Conservation (phyloP, 1,284 basidiomycete species). For the Austropuccinia psidii region DNA sequence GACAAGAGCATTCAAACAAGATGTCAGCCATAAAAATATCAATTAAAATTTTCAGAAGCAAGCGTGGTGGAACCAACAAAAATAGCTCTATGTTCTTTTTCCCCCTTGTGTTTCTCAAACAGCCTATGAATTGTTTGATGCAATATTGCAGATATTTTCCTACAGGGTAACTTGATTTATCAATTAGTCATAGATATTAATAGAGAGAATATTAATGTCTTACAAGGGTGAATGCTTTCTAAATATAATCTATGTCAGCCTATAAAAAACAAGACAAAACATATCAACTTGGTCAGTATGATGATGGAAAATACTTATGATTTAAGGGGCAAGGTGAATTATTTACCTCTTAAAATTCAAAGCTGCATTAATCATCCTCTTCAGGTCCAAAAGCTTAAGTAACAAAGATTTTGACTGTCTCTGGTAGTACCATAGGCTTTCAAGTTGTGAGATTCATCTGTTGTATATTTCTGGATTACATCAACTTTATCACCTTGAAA, state of each 20-base stretch:
- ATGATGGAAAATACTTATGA: neutral
- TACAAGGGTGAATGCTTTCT: no score
- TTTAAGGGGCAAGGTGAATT: slow-evolving; percentile 16
- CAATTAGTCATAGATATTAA: neutral
- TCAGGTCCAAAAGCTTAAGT: slow-evolving; percentile 85
- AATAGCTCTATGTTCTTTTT: slow-evolving; percentile 8
- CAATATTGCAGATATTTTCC: neutral
- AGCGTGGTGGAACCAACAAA: neutral
- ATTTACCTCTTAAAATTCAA: slow-evolving; percentile 47
- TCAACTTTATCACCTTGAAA: slow-evolving; percentile 99
- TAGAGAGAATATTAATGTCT: neutral
- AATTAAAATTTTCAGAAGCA: slow-evolving; percentile 7
- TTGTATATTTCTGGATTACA: slow-evolving; percentile 98
- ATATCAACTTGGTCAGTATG: neutral
- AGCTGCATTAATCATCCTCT: slow-evolving; percentile 54
- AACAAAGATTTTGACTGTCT: slow-evolving; percentile 98
- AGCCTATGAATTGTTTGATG: slow-evolving; percentile 10
- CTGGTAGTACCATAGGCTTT: slow-evolving; percentile 93
- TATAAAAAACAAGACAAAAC: neutral
- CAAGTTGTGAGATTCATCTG: slow-evolving; percentile 53
- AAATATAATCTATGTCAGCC: slow-evolving; percentile 17
- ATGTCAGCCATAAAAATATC: slow-evolving; percentile 1
- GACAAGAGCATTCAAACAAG: slow-evolving; percentile 23
- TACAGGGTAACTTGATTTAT: neutral
- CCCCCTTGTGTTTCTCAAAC: neutral